These are phyloP conservation scores for Stenocarpella maydis DNA, from an alignment of 2,329 filamentous ascomycete species.

Conservation along the genomic window DNA sequence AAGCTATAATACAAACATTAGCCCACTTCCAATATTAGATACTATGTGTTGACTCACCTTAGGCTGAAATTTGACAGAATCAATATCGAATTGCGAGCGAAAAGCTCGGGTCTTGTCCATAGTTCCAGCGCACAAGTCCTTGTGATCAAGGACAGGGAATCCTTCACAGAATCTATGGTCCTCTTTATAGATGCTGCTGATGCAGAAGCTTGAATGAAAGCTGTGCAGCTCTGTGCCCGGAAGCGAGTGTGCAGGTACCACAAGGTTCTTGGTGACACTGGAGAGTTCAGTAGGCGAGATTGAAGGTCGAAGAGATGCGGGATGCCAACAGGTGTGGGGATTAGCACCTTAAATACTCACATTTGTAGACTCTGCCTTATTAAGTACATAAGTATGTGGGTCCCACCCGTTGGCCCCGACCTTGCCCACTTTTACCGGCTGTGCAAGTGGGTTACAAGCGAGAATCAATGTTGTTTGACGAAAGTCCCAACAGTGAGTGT, in stretches of 20 bases:
- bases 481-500: slow-evolving; percentile 20
- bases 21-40: background rate
- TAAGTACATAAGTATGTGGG: background rate
- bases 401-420: background rate
- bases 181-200: background rate
- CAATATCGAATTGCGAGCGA: background rate
- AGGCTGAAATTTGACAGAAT: background rate
- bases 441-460: slow-evolving; percentile 8
- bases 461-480: slow-evolving; percentile 15
- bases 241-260: background rate
- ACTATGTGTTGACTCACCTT: background rate
- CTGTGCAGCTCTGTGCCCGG: slow-evolving; percentile 2
- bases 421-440: slow-evolving; percentile 1
- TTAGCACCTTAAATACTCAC: too few species aligned
- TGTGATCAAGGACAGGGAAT: background rate
- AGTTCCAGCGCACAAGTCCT: background rate
- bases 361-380: too few species aligned
- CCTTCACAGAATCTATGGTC: background rate
- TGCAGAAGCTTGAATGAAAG: slow-evolving; percentile 6
- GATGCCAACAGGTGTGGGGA: too few species aligned
- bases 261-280: slow-evolving; percentile 15
- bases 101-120: background rate
- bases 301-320: background rate
- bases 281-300: background rate
- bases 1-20: background rate